Percentiles rank a stretch among this genome's conserved stretches.
These are phyloP conservation scores for Colletotrichum sp. DNA, from an alignment of 2,329 filamentous ascomycete genomes.

Conservation along the genomic window DNA sequence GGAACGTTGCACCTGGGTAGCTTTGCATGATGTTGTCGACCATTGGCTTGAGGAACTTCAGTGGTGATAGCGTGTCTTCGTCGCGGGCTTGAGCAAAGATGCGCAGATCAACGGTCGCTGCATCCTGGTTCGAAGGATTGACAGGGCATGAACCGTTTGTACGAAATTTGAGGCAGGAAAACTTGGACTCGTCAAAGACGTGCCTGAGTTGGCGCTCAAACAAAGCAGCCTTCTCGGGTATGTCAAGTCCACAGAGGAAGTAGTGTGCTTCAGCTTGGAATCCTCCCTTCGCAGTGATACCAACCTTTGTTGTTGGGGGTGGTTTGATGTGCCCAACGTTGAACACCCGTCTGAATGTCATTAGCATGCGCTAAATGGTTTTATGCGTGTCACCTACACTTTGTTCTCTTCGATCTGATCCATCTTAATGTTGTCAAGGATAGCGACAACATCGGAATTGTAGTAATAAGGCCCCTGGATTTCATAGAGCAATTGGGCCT, in stretches of 20 bases:
- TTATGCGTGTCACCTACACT: constrained; percentile 23
- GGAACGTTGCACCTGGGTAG: constrained; percentile 48
- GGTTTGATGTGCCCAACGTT: constrained; percentile 25
- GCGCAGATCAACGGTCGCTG: constrained; percentile 52
- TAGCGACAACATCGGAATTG: constrained; percentile 47
- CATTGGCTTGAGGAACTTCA: constrained; percentile 41
- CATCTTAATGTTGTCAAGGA: constrained; percentile 43
- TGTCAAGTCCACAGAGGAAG: constrained; percentile 46
- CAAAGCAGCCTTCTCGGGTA: constrained; percentile 45
- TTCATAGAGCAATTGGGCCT: constrained; percentile 47
- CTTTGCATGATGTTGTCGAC: constrained; percentile 45
- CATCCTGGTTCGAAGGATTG: constrained; percentile 46
- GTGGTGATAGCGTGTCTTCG: constrained; percentile 34
- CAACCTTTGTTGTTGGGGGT: constrained; percentile 40
- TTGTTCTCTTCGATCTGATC: constrained; percentile 45
- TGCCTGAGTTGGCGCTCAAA: constrained; percentile 41
- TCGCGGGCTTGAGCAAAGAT: constrained; percentile 49
- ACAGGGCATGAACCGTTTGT: constrained; percentile 39
- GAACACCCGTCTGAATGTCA: neutral
- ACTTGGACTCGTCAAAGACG: constrained; percentile 35
- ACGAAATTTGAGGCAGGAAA: constrained; percentile 36
- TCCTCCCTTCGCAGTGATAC: constrained; percentile 45
- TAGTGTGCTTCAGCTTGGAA: constrained; percentile 51
- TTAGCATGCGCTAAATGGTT: neutral
- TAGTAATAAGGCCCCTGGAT: constrained; percentile 48